Conservation (phyloP, 768 basidiomycete species). For the Amanita jacksonii region DNA sequence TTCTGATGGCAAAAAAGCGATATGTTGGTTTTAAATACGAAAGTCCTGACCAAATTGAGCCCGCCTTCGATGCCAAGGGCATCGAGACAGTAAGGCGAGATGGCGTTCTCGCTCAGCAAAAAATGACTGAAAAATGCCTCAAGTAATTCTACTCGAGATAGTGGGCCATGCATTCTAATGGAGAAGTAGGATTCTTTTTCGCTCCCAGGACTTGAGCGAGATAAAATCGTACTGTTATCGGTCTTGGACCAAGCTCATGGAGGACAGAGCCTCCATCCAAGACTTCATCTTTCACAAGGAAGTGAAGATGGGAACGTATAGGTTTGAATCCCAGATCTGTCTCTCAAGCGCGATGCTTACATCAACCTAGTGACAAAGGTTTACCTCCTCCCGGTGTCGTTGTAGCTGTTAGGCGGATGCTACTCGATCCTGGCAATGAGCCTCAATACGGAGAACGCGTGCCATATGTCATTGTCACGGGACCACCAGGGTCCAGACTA, state of each 20-base stretch:
- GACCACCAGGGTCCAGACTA: conserved; percentile 52
- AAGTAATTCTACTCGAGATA: conserved; percentile 41
- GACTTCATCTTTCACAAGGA: conserved; percentile 96
- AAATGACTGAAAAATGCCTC: conserved; percentile 84
- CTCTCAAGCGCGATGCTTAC: neutral
- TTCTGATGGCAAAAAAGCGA: conserved; percentile 96
- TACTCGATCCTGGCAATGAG: conserved; percentile 72
- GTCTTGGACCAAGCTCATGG: conserved; percentile 79
- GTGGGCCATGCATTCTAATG: neutral
- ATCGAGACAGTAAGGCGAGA: conserved; percentile 96
- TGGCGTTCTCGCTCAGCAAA: conserved; percentile 81
- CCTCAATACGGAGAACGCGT: conserved; percentile 90
- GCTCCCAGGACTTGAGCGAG: conserved; percentile 78
- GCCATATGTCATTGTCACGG: conserved; percentile 77
- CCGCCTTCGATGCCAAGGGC: conserved; percentile 91
- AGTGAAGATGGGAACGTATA: conserved; percentile 89
- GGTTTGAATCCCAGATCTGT: conserved; percentile 29
- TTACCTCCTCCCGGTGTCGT: conserved; percentile 89
- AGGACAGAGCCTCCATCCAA: conserved; percentile 73
- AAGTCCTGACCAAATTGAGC: conserved; percentile 63
- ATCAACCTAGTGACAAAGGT: conserved; percentile 53
- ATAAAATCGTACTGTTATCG: conserved; percentile 83
- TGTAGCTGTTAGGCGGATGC: conserved; percentile 68
- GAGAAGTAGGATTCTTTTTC: conserved; percentile 68
- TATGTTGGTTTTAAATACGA: conserved; percentile 98